Conservation (phyloP, 2,329 filamentous ascomycete genomes). For the Tothia fuscella region DNA sequence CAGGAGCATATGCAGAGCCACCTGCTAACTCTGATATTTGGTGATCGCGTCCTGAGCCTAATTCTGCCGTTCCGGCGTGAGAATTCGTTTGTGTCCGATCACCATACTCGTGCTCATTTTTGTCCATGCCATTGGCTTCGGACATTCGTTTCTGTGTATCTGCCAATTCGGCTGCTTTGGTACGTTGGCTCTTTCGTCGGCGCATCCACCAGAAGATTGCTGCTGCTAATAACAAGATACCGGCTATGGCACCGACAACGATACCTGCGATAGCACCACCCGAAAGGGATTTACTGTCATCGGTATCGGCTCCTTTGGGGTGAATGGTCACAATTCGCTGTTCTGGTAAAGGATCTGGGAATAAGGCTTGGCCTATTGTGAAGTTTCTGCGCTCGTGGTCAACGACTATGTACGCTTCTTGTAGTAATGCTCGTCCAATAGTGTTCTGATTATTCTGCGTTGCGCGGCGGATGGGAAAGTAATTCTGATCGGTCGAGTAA, state of each 20-base stretch:
- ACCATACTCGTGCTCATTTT: not conserved
- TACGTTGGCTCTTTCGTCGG: not conserved
- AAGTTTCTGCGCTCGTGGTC: slow-evolving; percentile 21
- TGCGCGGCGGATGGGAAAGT: slow-evolving; percentile 28
- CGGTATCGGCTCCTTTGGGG: not conserved
- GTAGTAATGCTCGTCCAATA: slow-evolving; percentile 28
- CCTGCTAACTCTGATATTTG: slow-evolving; percentile 3
- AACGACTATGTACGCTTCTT: slow-evolving; percentile 29
- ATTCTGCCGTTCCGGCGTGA: slow-evolving; percentile 1
- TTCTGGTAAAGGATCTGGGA: slow-evolving; percentile 7
- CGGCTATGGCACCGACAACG: slow-evolving; percentile 5
- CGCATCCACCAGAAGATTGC: slow-evolving; percentile 4
- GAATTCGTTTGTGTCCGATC: not conserved
- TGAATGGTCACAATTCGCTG: slow-evolving; percentile 10
- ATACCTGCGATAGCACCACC: slow-evolving; percentile 13
- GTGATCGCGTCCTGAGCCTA: slow-evolving; percentile 6
- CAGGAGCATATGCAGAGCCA: not conserved
- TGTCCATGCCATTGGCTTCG: not conserved
- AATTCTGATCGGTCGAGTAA: slow-evolving; percentile 18
- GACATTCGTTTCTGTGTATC: not conserved
- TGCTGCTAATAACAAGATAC: slow-evolving; percentile 1
- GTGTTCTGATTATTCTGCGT: slow-evolving; percentile 26
- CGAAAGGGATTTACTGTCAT: slow-evolving; percentile 5
- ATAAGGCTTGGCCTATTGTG: slow-evolving; percentile 9
- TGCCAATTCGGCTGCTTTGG: not conserved